Evolutionary conservation across 73 alveolate genomes (phyloP).

Genomic region (Stentor coeruleus): DNA sequence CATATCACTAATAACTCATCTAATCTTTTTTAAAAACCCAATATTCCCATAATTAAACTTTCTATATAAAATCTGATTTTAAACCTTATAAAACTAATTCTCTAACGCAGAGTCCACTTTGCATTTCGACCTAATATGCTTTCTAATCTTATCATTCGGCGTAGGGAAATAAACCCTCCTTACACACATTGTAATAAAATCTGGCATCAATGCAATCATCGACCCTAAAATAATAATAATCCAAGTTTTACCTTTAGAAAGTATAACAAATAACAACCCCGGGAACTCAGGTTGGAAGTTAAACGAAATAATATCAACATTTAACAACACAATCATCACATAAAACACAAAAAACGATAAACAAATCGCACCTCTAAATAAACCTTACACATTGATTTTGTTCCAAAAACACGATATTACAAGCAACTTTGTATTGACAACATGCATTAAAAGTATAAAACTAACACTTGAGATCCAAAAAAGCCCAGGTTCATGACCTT

Average conservation of each 20-base stretch:
- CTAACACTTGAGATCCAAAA: slow-evolving; percentile 71
- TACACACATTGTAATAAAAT: slow-evolving; percentile 48
- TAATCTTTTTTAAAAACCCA: too few relatives aligned
- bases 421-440: slow-evolving; percentile 71
- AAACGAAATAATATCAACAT: slow-evolving; percentile 51
- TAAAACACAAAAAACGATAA: slow-evolving; percentile 66
- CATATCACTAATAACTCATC: too few relatives aligned
- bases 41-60: too few relatives aligned
- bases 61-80: too few relatives aligned
- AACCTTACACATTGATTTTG: too few relatives aligned
- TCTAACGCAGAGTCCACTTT: too few relatives aligned
- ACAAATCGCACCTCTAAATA: slow-evolving; percentile 50
- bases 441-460: slow-evolving; percentile 76
- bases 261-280: slow-evolving; percentile 55
- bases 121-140: too few relatives aligned
- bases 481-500: slow-evolving; percentile 57
- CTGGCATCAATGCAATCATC: slow-evolving; percentile 62
- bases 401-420: slow-evolving; percentile 73
- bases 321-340: slow-evolving; percentile 51
- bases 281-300: slow-evolving; percentile 72
- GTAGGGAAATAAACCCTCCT: slow-evolving; percentile 27
- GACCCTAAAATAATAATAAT: slow-evolving; percentile 61
- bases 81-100: too few relatives aligned
- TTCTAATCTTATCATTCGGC: slow-evolving; percentile 37
- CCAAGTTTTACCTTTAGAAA: slow-evolving; percentile 63